Evolutionary conservation across 371 early-diverging fungal species (phyloP), one percentile per base, ranked within the genome.

Genomic region (Mucor mucedo): DNA sequence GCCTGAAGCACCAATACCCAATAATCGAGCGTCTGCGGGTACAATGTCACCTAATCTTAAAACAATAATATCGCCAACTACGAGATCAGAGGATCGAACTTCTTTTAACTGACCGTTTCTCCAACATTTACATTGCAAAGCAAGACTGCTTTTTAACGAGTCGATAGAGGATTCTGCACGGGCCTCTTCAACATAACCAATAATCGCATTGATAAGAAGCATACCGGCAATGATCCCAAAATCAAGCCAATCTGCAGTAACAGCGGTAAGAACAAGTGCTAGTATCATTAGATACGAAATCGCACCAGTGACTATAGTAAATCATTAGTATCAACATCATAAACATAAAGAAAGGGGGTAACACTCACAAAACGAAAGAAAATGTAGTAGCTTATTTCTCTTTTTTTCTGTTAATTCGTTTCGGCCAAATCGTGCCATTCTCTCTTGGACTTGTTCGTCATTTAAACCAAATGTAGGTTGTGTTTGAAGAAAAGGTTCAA

Each of bases 21-120:
- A 78, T 39, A 96, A 70, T 27, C 89, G 86, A 21, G 83, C 89
- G 68, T 98, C 98, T 10, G 97, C 98, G 38, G 97, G 96, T 35
- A 97, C 82, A 66, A 95, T 95, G 72, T 96, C 96, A 52, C 98
- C 98, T 40, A 95, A 73, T 47, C 94, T 88, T 5, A 97, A 81
- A 2, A 91, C 89, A 62, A 98, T 86, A 30, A 97, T 75, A 67
- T 98, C 97, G 38, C 96, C 96, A 3, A 95, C 93, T 11, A 91
- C 89, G 30, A 95, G 79, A 6, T 86, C 80, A 39, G 75, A 68
- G 9, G 95, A 87, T 29, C 92, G 91, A 4, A 95, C 79, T 59
- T 95, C 95, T 44, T 82, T 76, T 38, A 95, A 77, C 58, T 80
- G 66, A 32, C 91, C 90, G 68, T 94, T 86, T 63, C 97, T 83